phyloP scores from a whole-genome alignment of 139 green algal species.

The Closterium sp. region DNA sequence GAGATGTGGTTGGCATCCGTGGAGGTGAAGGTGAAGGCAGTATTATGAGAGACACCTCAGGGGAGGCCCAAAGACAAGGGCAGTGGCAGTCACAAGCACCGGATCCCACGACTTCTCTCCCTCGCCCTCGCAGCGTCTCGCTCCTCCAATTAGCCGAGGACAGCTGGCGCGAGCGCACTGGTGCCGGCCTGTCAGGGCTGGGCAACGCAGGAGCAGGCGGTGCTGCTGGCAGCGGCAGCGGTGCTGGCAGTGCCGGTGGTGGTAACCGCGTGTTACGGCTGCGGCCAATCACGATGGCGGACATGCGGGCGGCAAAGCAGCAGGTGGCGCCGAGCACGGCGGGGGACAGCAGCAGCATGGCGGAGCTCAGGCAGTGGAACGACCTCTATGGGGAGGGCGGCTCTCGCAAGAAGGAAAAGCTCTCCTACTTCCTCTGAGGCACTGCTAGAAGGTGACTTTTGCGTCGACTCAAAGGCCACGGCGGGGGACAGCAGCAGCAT shows the following conservation, averaged over 20 bases:
- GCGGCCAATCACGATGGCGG: slow-evolving; percentile 60
- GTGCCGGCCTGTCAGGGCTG: background rate
- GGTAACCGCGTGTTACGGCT: slow-evolving; percentile 30
- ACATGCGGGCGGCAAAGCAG: slow-evolving; percentile 63
- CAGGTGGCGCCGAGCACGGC: slow-evolving; percentile 60
- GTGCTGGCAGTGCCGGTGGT: background rate
- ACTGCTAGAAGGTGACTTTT: background rate
- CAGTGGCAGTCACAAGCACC: background rate
- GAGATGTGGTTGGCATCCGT: too few relatives aligned
- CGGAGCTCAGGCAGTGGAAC: slow-evolving; percentile 70
- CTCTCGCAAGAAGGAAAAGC: slow-evolving; percentile 48
- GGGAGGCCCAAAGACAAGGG: background rate
- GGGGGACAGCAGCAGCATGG: slow-evolving; percentile 54
- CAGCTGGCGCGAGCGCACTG: background rate
- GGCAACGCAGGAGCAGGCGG: background rate
- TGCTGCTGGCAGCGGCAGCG: background rate
- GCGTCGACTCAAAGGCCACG: too few relatives aligned
- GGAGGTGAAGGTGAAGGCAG: too few relatives aligned
- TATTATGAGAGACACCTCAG: too few relatives aligned
- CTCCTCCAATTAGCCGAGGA: background rate
- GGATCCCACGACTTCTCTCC: background rate
- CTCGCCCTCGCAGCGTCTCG: background rate
- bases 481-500: too few relatives aligned
- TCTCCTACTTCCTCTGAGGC: slow-evolving; percentile 62
- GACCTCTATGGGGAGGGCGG: slow-evolving; percentile 74